phyloP scores from a whole-genome alignment of 1,284 basidiomycete species.

The Mycosarcoma mackinlayi region DNA sequence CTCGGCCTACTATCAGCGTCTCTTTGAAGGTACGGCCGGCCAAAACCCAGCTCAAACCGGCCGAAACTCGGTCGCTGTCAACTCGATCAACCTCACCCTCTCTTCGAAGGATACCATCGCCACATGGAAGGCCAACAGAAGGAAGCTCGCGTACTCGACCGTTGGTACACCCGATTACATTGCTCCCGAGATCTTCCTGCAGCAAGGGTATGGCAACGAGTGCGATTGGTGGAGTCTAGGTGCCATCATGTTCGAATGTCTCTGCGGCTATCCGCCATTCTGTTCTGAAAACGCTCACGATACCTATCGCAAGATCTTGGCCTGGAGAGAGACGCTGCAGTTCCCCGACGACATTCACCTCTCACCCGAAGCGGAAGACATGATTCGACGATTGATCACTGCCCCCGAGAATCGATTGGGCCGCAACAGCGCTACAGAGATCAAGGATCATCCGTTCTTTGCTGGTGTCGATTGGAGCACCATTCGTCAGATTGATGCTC shows the following conservation, averaged over 20 bases:
- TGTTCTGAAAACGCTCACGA: conserved; percentile 97
- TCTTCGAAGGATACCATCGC: conserved; percentile 70
- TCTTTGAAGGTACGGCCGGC: conserved; percentile 75
- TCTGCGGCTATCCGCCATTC: conserved; percentile 95
- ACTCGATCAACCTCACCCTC: conserved; percentile 67
- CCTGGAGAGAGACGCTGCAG: conserved; percentile 85
- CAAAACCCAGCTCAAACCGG: conserved; percentile 56
- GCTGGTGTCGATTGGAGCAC: conserved; percentile 93
- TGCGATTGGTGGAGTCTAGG: conserved; percentile 91
- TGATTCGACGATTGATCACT: conserved; percentile 87
- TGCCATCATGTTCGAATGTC: conserved; percentile 98
- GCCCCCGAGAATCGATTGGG: conserved; percentile 81
- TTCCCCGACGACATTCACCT: conserved; percentile 98
- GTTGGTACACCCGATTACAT: conserved; percentile 99
- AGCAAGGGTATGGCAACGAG: conserved; percentile 97
- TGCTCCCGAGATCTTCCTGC: conserved; percentile 96
- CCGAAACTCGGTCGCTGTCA: conserved; percentile 67
- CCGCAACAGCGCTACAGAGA: conserved; percentile 78
- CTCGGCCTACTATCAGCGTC: conserved; percentile 91
- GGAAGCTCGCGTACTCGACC: conserved; percentile 96
- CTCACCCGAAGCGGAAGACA: conserved; percentile 88
- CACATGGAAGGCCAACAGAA: conserved; percentile 98
- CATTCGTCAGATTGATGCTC: conserved; percentile 91
- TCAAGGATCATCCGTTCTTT: conserved; percentile 94
- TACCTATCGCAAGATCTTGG: conserved; percentile 98